Evolutionary conservation across 1,139 yeast species (phyloP), one percentile per base, ranked within the genome.

Genomic region (Kodamaea arcana): DNA sequence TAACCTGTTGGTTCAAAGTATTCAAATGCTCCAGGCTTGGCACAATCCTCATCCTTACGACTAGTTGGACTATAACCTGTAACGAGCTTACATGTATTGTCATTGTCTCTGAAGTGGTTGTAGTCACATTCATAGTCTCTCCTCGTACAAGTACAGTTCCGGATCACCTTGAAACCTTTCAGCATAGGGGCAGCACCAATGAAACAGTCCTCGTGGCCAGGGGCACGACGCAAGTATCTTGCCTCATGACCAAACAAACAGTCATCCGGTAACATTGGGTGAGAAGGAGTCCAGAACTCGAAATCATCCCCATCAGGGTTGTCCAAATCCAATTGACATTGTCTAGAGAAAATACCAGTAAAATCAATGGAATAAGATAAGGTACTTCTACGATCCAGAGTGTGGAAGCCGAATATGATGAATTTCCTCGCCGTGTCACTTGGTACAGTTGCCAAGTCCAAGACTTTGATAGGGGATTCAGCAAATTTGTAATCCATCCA

Each of bases 121-220:
- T 78, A 86, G 54, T 92, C 98, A 72, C 99, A 92, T 60, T 92
- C 99, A 52, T 69, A 94, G 58, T 92, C 99, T 38, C 77, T 73
- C 57, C 96, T 75, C 0, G 94, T 74, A 63, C 99, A 92, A 2
- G 83, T 53, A 61, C 99, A 92, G 55, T 85, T 81, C 45, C 76
- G 69, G 12, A 72, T 60, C 14, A 76, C 64, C 46, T 71, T 72
- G 53, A 70, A 75, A 0, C 85, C 88, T 34, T 76, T 70, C n/a
- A 66, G 58, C 36, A 85, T 61, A 24, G 88, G 85, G 1, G 84
- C 83, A 48, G 72, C 74, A 12, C 97, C 97, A 47, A 92, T 78
- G 52, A 77, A 88, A 60, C 98, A 92, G 42, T 84, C 80, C 12
- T 61, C 46, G 31, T 67, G 72, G 17, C 75, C 78, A 10, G 71